Base-by-base conservation (phyloP, 768 basidiomycete species). In the Boletus pseudopeckii region DNA sequence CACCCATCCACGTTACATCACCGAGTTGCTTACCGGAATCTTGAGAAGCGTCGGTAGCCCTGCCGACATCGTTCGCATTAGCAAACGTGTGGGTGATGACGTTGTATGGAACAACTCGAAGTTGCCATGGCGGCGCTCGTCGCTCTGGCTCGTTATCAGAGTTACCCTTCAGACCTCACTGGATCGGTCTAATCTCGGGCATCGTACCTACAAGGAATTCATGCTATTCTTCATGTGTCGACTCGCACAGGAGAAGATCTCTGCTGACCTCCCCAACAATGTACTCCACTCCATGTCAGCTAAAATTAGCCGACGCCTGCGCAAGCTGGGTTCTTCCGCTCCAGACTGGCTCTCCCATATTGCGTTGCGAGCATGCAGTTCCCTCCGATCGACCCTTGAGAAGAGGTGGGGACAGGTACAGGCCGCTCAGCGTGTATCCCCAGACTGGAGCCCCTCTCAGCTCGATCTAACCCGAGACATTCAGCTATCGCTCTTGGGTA, bases 1-100 rank as follows among this genome's bases (percentile, higher is more conserved):
- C 0, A 42, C 68, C 0, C 62, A 81, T 52, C 77, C 77, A 2
- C 73, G 75, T 2, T 80, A 79, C 46, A 78, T 83, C 57, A 76
- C 78, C 4, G 70, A 79, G 48, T 61, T 82, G 5, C 67, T 83
- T 8, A 72, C 71, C 7, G 75, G 75, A 18, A 78, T 83, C 54
- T 65, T 80, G n/a, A 70, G 73, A 14, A 74, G 72, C 7, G 59
- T 74, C 14, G 71, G 67, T 33, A 46, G 52, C 5, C 74, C 73
- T 5, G 59, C 68, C 14, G 3, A 32, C 9, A 32, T 7, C 10
- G 30, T 32, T 32, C 30, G 30, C 10, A 32, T 32, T 11, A 32
- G 30, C 30, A 32, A 32, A 32, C 30, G 30, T 32, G 30, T 32
- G 10, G 30, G 9, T 11, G 30, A 32, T 32, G 30, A 32, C 10